These are phyloP conservation scores for Sphagnurus paluster DNA, from an alignment of 1,284 basidiomycete species.

Conservation along the genomic window DNA sequence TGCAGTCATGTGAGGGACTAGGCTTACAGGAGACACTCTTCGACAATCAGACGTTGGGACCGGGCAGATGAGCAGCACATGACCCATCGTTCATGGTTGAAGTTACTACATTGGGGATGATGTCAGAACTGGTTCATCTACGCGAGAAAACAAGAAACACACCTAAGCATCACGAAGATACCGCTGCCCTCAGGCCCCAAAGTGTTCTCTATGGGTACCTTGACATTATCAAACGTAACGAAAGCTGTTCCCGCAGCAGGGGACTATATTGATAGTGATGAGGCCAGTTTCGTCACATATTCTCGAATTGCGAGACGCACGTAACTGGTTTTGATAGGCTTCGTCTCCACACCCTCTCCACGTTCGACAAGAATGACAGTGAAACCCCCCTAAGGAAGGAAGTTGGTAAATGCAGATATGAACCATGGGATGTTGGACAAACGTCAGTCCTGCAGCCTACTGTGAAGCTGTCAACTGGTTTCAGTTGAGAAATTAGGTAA, in stretches of 20 bases:
- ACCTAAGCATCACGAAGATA: conserved; percentile 70
- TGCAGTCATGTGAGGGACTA: conserved; percentile 8
- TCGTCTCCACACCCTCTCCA: conserved; percentile 72
- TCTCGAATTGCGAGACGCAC: conserved; percentile 51
- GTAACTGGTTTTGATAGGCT: conserved; percentile 71
- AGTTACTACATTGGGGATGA: conserved; percentile 45
- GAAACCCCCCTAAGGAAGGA: conserved; percentile 17
- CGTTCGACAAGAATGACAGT: conserved; percentile 73
- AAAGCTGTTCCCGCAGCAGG: conserved; percentile 80
- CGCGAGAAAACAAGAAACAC: conserved; percentile 5
- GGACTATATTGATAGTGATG: conserved; percentile 61
- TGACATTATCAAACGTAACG: conserved; percentile 87
- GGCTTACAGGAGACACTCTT: conserved; percentile 72
- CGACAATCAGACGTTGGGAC: conserved; percentile 45
- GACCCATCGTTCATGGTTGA: conserved; percentile 78
- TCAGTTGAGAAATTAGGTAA: background rate
- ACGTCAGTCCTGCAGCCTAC: conserved; percentile 60
- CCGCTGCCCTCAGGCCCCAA: conserved; percentile 80
- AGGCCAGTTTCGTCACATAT: too few species aligned
- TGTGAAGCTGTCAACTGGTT: conserved; percentile 52
- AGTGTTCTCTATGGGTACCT: conserved; percentile 83
- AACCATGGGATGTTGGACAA: background rate
- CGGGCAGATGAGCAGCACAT: conserved; percentile 58
- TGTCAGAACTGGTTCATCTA: background rate
- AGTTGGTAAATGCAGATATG: conserved; percentile 17